A percentile compares a stretch with the other conserved stretches of the same genome.
Conservation (phyloP, 768 basidiomycete genomes). For the Pulveroboletus sp. region DNA sequence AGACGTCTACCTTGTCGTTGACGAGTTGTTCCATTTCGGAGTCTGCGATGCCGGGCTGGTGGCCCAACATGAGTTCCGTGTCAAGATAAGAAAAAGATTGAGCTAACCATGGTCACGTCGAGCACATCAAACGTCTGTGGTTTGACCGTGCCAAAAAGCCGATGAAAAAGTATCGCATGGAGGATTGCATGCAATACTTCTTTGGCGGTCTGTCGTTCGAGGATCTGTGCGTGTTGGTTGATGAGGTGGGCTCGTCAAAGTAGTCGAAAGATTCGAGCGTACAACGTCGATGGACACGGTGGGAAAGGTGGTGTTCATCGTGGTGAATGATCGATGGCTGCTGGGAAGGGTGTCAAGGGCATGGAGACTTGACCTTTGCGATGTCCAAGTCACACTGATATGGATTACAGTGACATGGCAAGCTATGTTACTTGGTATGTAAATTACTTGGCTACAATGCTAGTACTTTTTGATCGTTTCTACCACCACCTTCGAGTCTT, state of each 20-base stretch:
- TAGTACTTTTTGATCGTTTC: too few relatives aligned
- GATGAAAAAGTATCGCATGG: slow-evolving; percentile 82
- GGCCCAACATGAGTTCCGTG: too few relatives aligned
- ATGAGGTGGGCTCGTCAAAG: too few relatives aligned
- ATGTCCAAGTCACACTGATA: too few relatives aligned
- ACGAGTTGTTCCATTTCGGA: slow-evolving; percentile 68
- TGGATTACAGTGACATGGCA: too few relatives aligned
- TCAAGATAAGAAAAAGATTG: neutral
- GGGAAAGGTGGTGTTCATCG: slow-evolving; percentile 27
- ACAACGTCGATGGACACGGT: slow-evolving; percentile 32
- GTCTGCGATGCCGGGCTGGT: slow-evolving; percentile 76
- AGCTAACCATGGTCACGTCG: slow-evolving; percentile 80
- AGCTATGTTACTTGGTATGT: too few relatives aligned
- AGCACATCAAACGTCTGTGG: slow-evolving; percentile 76
- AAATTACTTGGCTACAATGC: too few relatives aligned
- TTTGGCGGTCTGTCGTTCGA: slow-evolving; percentile 70
- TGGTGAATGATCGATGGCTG: neutral
- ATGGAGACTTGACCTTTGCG: neutral
- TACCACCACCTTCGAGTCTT: too few relatives aligned
- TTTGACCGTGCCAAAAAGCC: slow-evolving; percentile 76
- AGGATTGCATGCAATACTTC: slow-evolving; percentile 75
- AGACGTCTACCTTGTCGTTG: slow-evolving; percentile 71
- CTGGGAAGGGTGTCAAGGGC: neutral
- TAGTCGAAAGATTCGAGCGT: slow-evolving; percentile 6
- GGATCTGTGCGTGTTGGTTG: slow-evolving; percentile 40